These are phyloP conservation scores for Geranium rotundifolium DNA, from an alignment of 345 rosid genomes.

Conservation along the genomic window DNA sequence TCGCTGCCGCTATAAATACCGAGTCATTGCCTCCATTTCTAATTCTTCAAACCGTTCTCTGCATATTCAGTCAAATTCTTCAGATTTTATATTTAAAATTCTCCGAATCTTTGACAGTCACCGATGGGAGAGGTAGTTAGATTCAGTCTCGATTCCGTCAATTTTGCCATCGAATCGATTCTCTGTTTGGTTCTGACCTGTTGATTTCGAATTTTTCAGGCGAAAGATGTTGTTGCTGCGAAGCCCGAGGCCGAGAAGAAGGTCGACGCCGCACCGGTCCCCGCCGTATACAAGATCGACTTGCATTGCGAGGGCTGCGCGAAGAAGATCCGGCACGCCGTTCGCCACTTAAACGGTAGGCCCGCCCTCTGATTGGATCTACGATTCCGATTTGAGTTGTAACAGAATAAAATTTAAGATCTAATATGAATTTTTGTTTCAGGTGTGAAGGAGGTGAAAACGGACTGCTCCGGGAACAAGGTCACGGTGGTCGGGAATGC, in stretches of 20 bases:
- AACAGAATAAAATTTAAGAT: no score
- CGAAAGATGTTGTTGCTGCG: neutral
- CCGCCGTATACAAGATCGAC: conserved; percentile 54
- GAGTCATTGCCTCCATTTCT: conserved; percentile 3
- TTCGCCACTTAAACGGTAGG: conserved; percentile 5
- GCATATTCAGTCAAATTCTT: neutral
- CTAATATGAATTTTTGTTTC: neutral
- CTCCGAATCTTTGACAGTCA: no score
- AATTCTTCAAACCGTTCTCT: conserved; percentile 3
- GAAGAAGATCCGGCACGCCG: conserved; percentile 18
- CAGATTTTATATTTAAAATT: no score
- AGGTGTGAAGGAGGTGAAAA: conserved; percentile 29
- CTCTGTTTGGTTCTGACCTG: no score
- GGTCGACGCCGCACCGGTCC: conserved; percentile 17
- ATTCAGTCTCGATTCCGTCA: neutral
- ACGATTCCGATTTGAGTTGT: no score
- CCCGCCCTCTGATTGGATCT: neutral
- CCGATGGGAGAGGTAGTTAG: conserved; percentile 24
- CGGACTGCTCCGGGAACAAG: conserved; percentile 22
- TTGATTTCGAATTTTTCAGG: neutral
- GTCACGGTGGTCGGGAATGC: conserved; percentile 31
- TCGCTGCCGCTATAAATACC: conserved; percentile 1
- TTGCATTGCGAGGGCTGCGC: conserved; percentile 95
- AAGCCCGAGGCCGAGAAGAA: conserved; percentile 45
- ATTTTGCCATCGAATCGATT: neutral